Conservation (phyloP, 1,139 yeast species). For the Kodamaea arcana region DNA sequence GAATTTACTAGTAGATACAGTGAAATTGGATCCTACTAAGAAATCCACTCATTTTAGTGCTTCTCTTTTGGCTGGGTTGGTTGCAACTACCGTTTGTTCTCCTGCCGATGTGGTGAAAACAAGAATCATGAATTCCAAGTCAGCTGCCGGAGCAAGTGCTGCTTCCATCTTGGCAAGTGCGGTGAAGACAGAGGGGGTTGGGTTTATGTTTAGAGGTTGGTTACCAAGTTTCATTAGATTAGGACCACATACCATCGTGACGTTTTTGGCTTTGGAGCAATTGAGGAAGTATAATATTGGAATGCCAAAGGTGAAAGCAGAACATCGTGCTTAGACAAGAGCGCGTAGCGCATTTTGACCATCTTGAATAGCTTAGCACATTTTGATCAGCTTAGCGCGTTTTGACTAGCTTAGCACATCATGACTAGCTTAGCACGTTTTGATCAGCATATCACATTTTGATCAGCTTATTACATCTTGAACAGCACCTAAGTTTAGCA, state of each 20-base stretch:
- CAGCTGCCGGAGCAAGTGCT: conserved; percentile 45
- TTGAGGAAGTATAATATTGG: conserved; percentile 58
- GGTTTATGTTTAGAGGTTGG: conserved; percentile 89
- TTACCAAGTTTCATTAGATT: conserved; percentile 79
- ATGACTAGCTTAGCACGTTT: too few species aligned
- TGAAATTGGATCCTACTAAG: conserved; percentile 55
- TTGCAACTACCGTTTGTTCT: conserved; percentile 86
- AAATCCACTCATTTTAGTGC: conserved; percentile 75
- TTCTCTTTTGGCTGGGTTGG: conserved; percentile 74
- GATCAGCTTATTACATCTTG: too few species aligned
- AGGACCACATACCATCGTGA: conserved; percentile 87
- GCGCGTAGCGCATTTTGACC: too few species aligned
- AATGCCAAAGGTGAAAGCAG: conserved; percentile 27
- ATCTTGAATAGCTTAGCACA: too few species aligned
- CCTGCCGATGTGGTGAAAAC: conserved; percentile 93
- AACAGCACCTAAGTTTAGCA: too few species aligned
- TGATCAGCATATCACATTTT: too few species aligned
- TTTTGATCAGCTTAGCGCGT: too few species aligned
- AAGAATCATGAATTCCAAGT: conserved; percentile 72
- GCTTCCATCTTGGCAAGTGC: conserved; percentile 50
- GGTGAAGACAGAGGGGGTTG: conserved; percentile 63
- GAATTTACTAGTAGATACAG: conserved; percentile 46
- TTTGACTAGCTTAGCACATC: too few species aligned
- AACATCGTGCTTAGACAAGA: too few species aligned
- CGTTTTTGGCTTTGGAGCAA: conserved; percentile 78